Conservation (phyloP, 169 alveolate species). For the Neospora caninum region DNA sequence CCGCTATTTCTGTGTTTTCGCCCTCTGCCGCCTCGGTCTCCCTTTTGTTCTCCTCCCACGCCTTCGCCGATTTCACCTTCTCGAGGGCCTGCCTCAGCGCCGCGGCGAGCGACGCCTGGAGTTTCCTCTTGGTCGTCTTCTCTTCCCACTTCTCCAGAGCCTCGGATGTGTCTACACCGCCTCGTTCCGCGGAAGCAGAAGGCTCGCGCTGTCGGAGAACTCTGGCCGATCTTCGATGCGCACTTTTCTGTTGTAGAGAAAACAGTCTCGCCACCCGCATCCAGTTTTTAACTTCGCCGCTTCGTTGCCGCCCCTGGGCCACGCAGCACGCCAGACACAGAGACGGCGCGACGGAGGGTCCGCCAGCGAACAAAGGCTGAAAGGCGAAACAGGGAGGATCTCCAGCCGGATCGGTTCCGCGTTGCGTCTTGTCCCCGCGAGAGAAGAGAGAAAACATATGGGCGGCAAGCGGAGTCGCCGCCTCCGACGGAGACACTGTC, state of each 20-base stretch:
- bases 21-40: background rate
- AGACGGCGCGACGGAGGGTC: background rate
- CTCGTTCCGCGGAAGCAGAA: background rate
- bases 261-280: no score
- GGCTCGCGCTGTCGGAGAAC: background rate
- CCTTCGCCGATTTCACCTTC: background rate
- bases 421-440: no score
- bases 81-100: background rate
- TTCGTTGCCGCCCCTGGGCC: background rate
- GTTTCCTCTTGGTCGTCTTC: background rate
- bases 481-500: background rate
- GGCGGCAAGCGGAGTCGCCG: no score
- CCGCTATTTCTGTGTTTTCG: background rate
- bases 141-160: constrained; percentile 13
- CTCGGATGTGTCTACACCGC: background rate
- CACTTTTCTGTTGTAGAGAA: background rate
- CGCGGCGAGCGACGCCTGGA: background rate
- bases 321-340: background rate
- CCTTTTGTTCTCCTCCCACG: background rate
- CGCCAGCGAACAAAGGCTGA: background rate
- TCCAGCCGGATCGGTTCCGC: no score
- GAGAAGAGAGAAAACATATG: no score
- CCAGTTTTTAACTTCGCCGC: background rate
- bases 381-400: no score
- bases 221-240: background rate